A percentile compares a stretch with the other conserved stretches of the same genome.
Conservation (phyloP, 768 basidiomycete species). For the Brasilioporus rufonigricans region DNA sequence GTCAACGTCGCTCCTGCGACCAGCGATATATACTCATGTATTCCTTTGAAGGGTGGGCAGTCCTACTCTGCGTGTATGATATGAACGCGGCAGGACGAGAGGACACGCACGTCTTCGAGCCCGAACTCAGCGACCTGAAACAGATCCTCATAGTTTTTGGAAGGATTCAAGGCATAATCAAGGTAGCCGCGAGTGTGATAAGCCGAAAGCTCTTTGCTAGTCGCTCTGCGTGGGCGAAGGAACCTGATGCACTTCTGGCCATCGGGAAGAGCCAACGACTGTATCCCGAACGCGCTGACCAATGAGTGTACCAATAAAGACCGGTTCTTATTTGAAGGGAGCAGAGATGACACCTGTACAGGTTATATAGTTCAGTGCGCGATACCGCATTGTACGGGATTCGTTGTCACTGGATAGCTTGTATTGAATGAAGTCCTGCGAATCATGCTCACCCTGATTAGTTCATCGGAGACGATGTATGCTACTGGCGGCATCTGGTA, state of each 20-base stretch:
- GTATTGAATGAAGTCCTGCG: neutral
- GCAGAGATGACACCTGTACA: constrained; percentile 50
- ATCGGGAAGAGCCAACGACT: constrained; percentile 31
- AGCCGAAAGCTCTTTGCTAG: constrained; percentile 50
- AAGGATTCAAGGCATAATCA: constrained; percentile 48
- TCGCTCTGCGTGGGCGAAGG: constrained; percentile 54
- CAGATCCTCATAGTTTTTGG: constrained; percentile 23
- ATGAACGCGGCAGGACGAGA: neutral
- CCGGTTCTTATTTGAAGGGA: constrained; percentile 69
- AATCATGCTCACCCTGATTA: constrained; percentile 43
- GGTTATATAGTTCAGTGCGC: too few relatives aligned
- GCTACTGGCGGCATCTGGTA: constrained; percentile 34
- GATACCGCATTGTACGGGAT: too few relatives aligned
- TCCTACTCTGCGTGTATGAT: constrained; percentile 48
- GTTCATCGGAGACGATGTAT: constrained; percentile 59
- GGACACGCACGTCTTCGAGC: constrained; percentile 50
- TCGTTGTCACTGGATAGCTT: neutral
- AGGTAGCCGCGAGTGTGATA: constrained; percentile 78
- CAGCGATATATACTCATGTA: constrained; percentile 65
- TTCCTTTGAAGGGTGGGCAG: constrained; percentile 72
- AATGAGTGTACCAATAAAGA: constrained; percentile 68
- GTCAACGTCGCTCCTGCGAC: constrained; percentile 79
- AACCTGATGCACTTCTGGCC: constrained; percentile 37
- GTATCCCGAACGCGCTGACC: constrained; percentile 49
- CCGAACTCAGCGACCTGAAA: constrained; percentile 45